Evolutionary conservation across 768 basidiomycete genomes (phyloP).

Genomic region (Rhizopogon vinicolor): DNA sequence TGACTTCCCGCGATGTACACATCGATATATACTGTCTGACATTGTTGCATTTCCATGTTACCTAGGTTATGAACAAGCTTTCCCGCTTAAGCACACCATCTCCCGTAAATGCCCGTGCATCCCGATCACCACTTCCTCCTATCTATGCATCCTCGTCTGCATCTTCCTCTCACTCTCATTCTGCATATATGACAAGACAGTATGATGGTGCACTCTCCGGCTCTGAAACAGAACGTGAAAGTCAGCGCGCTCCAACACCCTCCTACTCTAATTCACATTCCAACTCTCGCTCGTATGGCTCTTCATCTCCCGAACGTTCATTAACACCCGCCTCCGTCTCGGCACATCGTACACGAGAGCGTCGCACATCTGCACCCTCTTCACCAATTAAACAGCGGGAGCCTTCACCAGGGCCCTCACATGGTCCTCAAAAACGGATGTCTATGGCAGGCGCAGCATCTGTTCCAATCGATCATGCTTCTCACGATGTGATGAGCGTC

Average conservation of each 20-base stretch:
- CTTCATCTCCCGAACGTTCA: conserved; percentile 35
- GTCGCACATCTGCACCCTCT: conserved; percentile 45
- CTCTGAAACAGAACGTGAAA: conserved; percentile 81
- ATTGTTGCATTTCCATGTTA: background rate
- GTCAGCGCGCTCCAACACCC: conserved; percentile 28
- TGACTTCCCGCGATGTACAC: background rate
- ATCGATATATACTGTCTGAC: conserved; percentile 16
- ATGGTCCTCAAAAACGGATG: conserved; percentile 38
- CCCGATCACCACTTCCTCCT: conserved; percentile 33
- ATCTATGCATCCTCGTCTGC: conserved; percentile 28
- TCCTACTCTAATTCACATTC: conserved; percentile 26
- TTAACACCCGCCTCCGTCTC: conserved; percentile 31
- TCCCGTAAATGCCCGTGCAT: conserved; percentile 34
- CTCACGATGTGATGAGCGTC: conserved; percentile 43
- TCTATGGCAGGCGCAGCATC: conserved; percentile 32
- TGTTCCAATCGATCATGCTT: conserved; percentile 16
- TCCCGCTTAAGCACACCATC: conserved; percentile 56
- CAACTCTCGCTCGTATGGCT: conserved; percentile 22
- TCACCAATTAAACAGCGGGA: conserved; percentile 37
- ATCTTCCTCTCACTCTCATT: conserved; percentile 27
- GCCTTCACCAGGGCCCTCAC: conserved; percentile 35
- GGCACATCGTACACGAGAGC: conserved; percentile 27
- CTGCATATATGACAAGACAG: conserved; percentile 21
- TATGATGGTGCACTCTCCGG: conserved; percentile 51
- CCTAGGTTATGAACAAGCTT: conserved; percentile 66